Evolutionary conservation across 108 stramenopile species (phyloP), one percentile per base, ranked within the genome.

Genomic region (Pseudonitzschia multistriata): DNA sequence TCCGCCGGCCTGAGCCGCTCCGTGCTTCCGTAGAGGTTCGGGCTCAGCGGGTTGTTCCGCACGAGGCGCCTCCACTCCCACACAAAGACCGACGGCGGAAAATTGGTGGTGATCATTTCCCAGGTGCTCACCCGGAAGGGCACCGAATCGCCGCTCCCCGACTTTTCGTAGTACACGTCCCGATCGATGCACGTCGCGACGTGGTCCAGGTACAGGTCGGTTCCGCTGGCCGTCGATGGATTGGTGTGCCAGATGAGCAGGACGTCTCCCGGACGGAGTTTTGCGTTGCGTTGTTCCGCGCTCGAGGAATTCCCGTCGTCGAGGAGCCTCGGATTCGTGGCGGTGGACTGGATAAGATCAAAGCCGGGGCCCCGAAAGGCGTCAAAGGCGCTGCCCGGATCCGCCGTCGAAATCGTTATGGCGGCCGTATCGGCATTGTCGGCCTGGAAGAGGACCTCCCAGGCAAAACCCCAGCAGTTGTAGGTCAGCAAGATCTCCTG

Each of bases 101-200:
- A 79, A 33, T 73, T 74, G 17, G 30, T 29, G 15, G 50, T 52
- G 5, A 79, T 25, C 21, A 47, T 55, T 35, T 73, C 78, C 78
- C 73, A 79, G 17, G 67, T 74, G 53, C 35, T 70, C 0, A 79
- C 5, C 21, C 78, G 55, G 54, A 74, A 79, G 31, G 78, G 78
- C 17, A 74, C 67, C 35, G 17, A 62, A 60, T 74, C 78, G 17
- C 78, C 78, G n/a, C 60, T 25, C 30, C 78, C 78, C 53, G 55
- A 53, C 60, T 79, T 79, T 55, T 79, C 78, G 45, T 52, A 74
- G 53, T 79, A 79, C 3, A 79, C 67, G 56, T 79, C 78, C n/a
- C 74, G 62, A 34, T 79, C 78, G 24, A 74, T 70, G 14, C 34
- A 25, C 19, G 68, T 79, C 11, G 73, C 78, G 1, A 79, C 78